Percentiles rank a stretch among this genome's conserved stretches.
Evolutionary conservation across 164 flowering plant species (phyloP).

Genomic region (Tetrastigma voinierianum): DNA sequence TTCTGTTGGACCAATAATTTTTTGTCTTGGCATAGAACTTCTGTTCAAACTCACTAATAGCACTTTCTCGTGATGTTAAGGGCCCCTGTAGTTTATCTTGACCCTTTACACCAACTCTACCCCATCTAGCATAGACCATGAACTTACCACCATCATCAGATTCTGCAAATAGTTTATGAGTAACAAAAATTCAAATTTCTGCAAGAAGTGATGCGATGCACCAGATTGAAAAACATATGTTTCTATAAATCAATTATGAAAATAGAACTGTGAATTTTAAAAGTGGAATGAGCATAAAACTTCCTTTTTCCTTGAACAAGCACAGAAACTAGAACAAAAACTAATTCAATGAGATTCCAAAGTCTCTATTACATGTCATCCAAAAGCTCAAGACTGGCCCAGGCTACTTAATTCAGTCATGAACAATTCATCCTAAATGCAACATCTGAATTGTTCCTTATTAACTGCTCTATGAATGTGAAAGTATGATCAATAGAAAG

Average conservation of each 20-base stretch:
- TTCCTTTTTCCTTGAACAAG: neutral
- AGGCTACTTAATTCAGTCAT: neutral
- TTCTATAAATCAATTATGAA: too few species aligned
- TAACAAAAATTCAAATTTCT: neutral
- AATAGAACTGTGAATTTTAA: neutral
- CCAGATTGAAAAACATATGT: neutral
- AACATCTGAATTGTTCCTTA: neutral
- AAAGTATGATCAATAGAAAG: neutral
- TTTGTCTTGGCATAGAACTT: slow-evolving; percentile 40
- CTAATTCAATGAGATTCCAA: too few species aligned
- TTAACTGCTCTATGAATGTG: neutral
- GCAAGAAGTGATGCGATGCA: neutral
- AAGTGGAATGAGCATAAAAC: neutral
- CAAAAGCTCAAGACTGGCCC: too few species aligned
- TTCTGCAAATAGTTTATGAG: slow-evolving; percentile 26
- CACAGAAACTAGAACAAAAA: too few species aligned
- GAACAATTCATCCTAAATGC: neutral
- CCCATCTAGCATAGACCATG: slow-evolving; percentile 46
- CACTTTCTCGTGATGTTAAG: slow-evolving; percentile 26
- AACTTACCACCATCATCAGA: slow-evolving; percentile 36
- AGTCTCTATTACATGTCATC: neutral
- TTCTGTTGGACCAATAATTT: slow-evolving; percentile 36
- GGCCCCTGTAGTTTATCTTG: slow-evolving; percentile 38
- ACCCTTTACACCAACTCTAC: slow-evolving; percentile 47
- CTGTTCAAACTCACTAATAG: slow-evolving; percentile 29